Base-by-base conservation (phyloP, 345 rosid species). In the Sisymbrium altissimum region DNA sequence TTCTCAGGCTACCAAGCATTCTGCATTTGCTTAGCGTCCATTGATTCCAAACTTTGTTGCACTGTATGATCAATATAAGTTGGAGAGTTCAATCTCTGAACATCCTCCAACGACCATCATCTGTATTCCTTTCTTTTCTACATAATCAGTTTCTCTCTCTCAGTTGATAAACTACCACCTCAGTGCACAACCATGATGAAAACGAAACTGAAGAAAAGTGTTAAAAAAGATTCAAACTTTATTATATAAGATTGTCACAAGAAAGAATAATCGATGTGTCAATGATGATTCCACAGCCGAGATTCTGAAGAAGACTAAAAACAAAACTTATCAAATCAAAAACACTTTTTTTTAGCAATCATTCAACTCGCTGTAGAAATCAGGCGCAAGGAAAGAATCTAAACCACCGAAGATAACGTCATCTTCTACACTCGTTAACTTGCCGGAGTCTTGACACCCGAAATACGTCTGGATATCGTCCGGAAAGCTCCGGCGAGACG, bases 11-110 rank as follows among this genome's bases (percentile, higher is more conserved):
- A 84, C 78, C 96, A 89, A 70, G 90, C 97, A 49, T 87, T 93
- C 81, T 86, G 89, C 82, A 88, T 89, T 54, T 88, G 98, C 75
- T 84, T 91, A 83, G 93, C 96, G 80, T 89, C 98, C 41, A 86
- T 94, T 14, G 97, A 91, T 82, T 81, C 96, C 19, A 94, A 91
- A 82, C 90, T 91, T 15, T 94, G 98, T 63, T 94, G 98, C 83
- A 71, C 86, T 8, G 57, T 93, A 58, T 93, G 79, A 82, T 55
- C 68, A 39, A 39, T 45, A 70, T 39, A 30, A 52, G 9, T 29
- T 21, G 65, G 63, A 9, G 13, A 50, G 86, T 84, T 88, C 92
- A 82, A 82, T 79, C 89, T 84, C 86, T 71, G 83, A 86, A 82
- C 83, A 55, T 33, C 59, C 35, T 33, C 57, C 44, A 75, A 43